Conservation (phyloP, 306 rosid genomes). For the Quercus rubra region DNA sequence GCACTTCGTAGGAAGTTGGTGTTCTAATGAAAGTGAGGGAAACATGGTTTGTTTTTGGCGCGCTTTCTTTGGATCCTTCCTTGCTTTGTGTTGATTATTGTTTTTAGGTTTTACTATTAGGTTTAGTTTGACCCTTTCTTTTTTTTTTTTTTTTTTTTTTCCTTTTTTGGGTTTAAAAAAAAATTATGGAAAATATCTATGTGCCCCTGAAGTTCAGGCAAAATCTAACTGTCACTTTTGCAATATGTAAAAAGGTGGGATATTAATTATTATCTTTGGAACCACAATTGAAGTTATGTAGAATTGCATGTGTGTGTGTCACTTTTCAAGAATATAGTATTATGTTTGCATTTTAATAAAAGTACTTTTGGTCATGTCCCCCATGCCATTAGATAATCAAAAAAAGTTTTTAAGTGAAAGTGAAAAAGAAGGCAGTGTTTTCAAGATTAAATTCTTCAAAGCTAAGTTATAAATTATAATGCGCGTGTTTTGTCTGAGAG, state of each 20-base stretch:
- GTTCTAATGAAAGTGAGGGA: conserved; percentile 37
- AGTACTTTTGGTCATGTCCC: too few relatives aligned
- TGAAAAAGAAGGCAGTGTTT: too few relatives aligned
- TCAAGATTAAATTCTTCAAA: too few relatives aligned
- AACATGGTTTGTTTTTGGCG: conserved; percentile 27
- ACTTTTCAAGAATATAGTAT: background rate
- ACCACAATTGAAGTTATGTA: background rate
- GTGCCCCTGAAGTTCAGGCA: background rate
- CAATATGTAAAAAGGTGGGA: background rate
- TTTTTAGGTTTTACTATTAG: background rate
- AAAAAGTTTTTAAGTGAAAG: too few relatives aligned
- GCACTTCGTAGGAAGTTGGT: conserved; percentile 61
- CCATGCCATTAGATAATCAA: too few relatives aligned
- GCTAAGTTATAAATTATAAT: too few relatives aligned
- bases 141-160: background rate
- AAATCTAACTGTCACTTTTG: background rate
- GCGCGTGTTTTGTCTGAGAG: too few relatives aligned
- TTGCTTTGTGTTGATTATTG: background rate
- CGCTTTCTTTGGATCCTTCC: conserved; percentile 2
- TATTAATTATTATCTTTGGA: background rate
- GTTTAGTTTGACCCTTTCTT: background rate
- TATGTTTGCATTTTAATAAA: background rate
- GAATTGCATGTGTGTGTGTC: background rate
- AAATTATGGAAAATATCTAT: background rate
- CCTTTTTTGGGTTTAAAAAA: conserved; percentile 10